Evolutionary conservation across 352 stramenopile species (phyloP), one percentile per base, ranked within the genome.

Genomic region (Aphanomyces stellatus): DNA sequence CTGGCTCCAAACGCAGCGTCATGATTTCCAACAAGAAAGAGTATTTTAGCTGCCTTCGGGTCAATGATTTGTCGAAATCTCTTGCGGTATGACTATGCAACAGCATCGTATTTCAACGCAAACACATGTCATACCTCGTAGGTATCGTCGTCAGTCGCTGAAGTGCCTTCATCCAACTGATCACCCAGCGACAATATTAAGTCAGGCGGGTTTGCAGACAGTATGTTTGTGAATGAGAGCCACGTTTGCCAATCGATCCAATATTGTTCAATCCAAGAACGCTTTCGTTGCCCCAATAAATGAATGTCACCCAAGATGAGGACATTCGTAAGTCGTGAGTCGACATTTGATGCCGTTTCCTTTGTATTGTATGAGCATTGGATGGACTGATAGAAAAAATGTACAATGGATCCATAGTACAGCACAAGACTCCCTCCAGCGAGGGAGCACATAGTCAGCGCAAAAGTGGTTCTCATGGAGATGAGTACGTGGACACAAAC

Each of bases 21-120:
- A 56, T 93, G 84, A 63, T 93, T 93, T 22, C 84, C 84, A 28
- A 88, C 81, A 62, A 90, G 35, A 40, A 84, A 88, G 15, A 91
- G 65, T 34, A 75, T 88, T 51, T 77, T 71, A 27, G 73, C 59
- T 2, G 72, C 33, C 10, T 81, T 77, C 30, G 72, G 77, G 1
- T 66, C 60, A 31, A 88, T 78, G 0, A 70, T 73, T 4, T 48
- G 51, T n/a, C 75, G 76, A 67, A 91, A 87, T 8, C 82, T 74
- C 2, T 27, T n/a, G 0, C 75, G 64, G 42, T 91, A 91, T 33
- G 79, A 71, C 75, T 87, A 51, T n/a, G n/a, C n/a, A n/a, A n/a
- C n/a, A n/a, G n/a, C n/a, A n/a, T n/a, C n/a, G n/a, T n/a, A n/a
- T n/a, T n/a, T n/a, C n/a, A n/a, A n/a, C n/a, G n/a, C n/a, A n/a